These are phyloP conservation scores for Trichoderma endophyticum DNA, from an alignment of 2,329 filamentous ascomycete species.

Conservation along the genomic window DNA sequence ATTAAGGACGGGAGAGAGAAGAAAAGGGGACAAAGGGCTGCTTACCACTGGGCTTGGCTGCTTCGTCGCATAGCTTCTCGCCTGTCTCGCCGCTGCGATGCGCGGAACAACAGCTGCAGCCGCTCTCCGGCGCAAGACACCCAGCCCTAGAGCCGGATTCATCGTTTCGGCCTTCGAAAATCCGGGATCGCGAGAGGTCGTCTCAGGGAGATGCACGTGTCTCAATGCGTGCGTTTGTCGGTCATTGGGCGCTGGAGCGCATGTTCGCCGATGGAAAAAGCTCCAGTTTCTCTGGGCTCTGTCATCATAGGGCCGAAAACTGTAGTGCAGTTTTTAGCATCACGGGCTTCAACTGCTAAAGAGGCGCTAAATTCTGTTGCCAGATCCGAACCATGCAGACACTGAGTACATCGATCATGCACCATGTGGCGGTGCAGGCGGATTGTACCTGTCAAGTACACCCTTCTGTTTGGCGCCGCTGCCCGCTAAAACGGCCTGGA, in stretches of 20 bases:
- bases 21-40: conserved; percentile 1
- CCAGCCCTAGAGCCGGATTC: conserved; percentile 1
- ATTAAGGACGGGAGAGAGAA: no score
- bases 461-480: background rate
- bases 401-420: background rate
- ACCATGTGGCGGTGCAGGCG: background rate
- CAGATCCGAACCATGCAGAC: background rate
- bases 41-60: conserved; percentile 29
- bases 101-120: background rate
- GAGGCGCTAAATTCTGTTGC: background rate
- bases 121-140: background rate
- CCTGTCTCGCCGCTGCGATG: background rate
- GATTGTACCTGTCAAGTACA: background rate
- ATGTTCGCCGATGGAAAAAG: background rate
- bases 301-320: background rate
- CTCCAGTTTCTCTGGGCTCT: background rate
- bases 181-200: background rate
- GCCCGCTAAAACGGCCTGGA: background rate
- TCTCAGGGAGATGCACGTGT: background rate
- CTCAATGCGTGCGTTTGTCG: background rate
- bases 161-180: background rate
- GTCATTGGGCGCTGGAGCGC: background rate
- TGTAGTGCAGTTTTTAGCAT: background rate
- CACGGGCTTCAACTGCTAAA: background rate
- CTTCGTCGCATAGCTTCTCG: conserved; percentile 29